phyloP scores from a whole-genome alignment of 2,329 filamentous ascomycete genomes.

The Pseudogymnoascus sp. region DNA sequence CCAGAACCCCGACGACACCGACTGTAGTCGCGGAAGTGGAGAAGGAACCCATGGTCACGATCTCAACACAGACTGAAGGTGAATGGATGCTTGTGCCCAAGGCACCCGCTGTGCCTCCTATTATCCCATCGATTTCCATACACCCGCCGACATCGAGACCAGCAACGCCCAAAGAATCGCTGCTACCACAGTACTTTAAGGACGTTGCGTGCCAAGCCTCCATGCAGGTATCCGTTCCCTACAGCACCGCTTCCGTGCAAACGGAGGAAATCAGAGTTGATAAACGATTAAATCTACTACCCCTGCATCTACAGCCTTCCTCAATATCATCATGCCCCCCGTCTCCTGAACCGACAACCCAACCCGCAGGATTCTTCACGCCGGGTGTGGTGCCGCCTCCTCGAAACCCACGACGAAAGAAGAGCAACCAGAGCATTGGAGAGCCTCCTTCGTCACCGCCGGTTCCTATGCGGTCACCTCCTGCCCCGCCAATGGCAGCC shows the following conservation, averaged over 20 bases:
- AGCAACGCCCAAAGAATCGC: slow-evolving; percentile 64
- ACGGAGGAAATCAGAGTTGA: slow-evolving; percentile 89
- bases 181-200: slow-evolving; percentile 73
- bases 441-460: slow-evolving; percentile 42
- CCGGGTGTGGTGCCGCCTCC: slow-evolving; percentile 33
- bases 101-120: slow-evolving; percentile 34
- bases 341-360: slow-evolving; percentile 39
- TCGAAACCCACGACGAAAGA: slow-evolving; percentile 51
- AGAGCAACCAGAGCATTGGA: slow-evolving; percentile 40
- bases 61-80: slow-evolving; percentile 54
- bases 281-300: slow-evolving; percentile 64
- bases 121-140: slow-evolving; percentile 81
- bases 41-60: slow-evolving; percentile 38
- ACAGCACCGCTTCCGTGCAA: slow-evolving; percentile 52
- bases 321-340: slow-evolving; percentile 56
- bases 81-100: slow-evolving; percentile 19
- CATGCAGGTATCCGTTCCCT: slow-evolving; percentile 36
- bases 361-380: slow-evolving; percentile 12
- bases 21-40: slow-evolving; percentile 32
- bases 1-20: slow-evolving; percentile 53
- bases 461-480: slow-evolving; percentile 30
- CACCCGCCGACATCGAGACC: slow-evolving; percentile 81
- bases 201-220: slow-evolving; percentile 75
- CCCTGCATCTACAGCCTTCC: slow-evolving; percentile 71
- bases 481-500: slow-evolving; percentile 36